Conservation (phyloP, 2,329 filamentous ascomycete genomes). For the Massarina eburnea region DNA sequence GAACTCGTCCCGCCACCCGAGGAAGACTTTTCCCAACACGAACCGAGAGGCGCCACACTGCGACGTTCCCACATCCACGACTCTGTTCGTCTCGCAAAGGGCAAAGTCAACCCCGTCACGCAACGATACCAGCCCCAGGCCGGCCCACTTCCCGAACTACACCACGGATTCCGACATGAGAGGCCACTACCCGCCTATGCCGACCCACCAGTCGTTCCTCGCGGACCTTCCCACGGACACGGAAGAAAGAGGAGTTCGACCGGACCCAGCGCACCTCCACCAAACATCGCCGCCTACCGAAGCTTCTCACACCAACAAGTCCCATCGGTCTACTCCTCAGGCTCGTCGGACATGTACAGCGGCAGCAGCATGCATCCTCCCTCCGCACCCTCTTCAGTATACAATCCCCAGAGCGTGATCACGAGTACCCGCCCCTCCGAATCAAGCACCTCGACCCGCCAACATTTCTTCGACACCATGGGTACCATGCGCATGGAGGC, state of each 20-base stretch:
- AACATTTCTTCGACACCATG: conserved; percentile 77
- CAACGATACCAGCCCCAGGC: conserved; percentile 36
- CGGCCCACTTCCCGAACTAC: conserved; percentile 35
- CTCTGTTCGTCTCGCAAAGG: conserved; percentile 86
- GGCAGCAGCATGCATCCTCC: conserved; percentile 30
- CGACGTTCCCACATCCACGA: conserved; percentile 71
- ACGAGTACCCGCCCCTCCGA: conserved; percentile 57
- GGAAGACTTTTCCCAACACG: conserved; percentile 38
- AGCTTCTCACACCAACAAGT: conserved; percentile 66
- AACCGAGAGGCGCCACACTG: conserved; percentile 39
- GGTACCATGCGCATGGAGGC: conserved; percentile 97
- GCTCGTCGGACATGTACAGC: conserved; percentile 41
- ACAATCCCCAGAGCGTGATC: conserved; percentile 41
- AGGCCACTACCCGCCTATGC: conserved; percentile 62
- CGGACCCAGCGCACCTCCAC: conserved; percentile 67
- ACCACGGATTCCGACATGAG: conserved; percentile 30
- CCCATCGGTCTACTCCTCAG: conserved; percentile 43
- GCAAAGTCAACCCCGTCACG: conserved; percentile 50
- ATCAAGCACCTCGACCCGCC: conserved; percentile 50
- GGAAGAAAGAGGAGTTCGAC: conserved; percentile 89
- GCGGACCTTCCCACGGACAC: conserved; percentile 71
- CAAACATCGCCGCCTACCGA: conserved; percentile 67
- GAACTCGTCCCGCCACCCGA: conserved; percentile 56
- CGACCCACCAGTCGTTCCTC: conserved; percentile 71
- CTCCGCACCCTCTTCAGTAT: conserved; percentile 42